Base-by-base conservation (phyloP, 2,329 filamentous ascomycete species). In the Plectosphaerella sp. region DNA sequence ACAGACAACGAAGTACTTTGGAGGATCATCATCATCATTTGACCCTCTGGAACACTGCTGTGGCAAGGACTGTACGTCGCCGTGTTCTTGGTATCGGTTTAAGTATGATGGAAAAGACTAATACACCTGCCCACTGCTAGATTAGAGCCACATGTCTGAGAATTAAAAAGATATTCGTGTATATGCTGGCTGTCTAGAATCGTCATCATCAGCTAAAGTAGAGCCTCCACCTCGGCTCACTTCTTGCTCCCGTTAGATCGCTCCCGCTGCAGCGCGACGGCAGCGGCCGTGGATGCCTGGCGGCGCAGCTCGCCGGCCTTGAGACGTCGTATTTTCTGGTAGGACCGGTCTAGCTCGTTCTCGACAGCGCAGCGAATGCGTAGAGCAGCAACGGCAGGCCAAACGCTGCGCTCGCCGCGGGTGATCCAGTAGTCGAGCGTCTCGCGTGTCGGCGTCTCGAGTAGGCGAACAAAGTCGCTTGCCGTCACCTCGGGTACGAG, bases 361-460 rank as follows among this genome's bases (percentile, higher is more conserved):
- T 97, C 93, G 8, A 97, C 80, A 5, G 86, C 87, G 67, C 90
- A 94, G 7, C 93, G 76, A 7, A 96, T 86, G 60, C 87, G 87
- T 55, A 97, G 70, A 14, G 91, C 90, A 33, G 86, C 86, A 3
- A 96, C 83, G 2, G 91, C 89, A 1, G 92, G 93, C 92, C 93
- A 97, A 0, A 96, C 91, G 58, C 89, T 92, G 56, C 86, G 75
- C 70, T 97, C 93, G 2, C 93, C 93, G 51, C 87, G 80, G 33
- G 85, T 69, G 50, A 95, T 91, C 93, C 92, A 97, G 60, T 93
- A 88, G 53, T 90, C 84, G 4, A 97, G 73, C 9, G 83, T 86
- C 54, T 87, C 83, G 49, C 82, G 77, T 0, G 87, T 93, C 1
- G 91, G 91, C 28, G 88, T 89, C 67, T 95, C 88, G n/a, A 97